Evolutionary conservation across 352 stramenopile genomes (phyloP).

Genomic region (Hyaloperonospora arabidopsidis): DNA sequence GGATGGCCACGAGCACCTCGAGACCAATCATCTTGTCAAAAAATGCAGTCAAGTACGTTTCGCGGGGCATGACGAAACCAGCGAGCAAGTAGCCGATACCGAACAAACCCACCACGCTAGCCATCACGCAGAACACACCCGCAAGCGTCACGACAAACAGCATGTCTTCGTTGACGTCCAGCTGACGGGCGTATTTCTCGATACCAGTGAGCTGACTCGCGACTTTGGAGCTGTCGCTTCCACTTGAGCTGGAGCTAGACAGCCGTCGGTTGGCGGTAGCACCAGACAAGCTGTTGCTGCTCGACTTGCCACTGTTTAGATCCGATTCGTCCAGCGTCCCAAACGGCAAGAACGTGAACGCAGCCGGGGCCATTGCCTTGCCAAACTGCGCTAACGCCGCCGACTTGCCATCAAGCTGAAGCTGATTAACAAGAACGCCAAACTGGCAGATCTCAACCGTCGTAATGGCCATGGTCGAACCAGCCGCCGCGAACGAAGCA

Average conservation of each 20-base stretch:
- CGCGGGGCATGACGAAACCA: slow-evolving; percentile 57
- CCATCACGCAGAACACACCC: slow-evolving; percentile 69
- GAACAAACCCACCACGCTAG: slow-evolving; percentile 53
- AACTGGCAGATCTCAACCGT: slow-evolving; percentile 81
- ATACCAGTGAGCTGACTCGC: slow-evolving; percentile 37
- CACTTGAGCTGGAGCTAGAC: slow-evolving; percentile 15
- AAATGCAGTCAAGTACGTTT: slow-evolving; percentile 67
- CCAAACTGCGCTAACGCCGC: slow-evolving; percentile 58
- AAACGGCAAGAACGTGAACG: slow-evolving; percentile 75
- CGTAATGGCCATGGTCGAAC: slow-evolving; percentile 56
- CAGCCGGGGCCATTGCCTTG: slow-evolving; percentile 63
- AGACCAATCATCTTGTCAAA: slow-evolving; percentile 83
- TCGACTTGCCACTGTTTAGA: slow-evolving; percentile 19
- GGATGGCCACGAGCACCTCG: slow-evolving; percentile 59
- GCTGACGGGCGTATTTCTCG: slow-evolving; percentile 57
- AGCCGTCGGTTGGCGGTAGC: slow-evolving; percentile 30
- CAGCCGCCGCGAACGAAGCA: slow-evolving; percentile 43
- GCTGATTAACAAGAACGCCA: slow-evolving; percentile 63
- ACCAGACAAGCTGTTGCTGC: slow-evolving; percentile 12
- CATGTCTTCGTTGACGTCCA: slow-evolving; percentile 74
- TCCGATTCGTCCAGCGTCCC: slow-evolving; percentile 40
- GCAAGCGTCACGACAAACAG: slow-evolving; percentile 74
- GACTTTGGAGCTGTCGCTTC: slow-evolving; percentile 14
- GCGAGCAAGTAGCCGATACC: slow-evolving; percentile 45
- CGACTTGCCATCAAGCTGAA: slow-evolving; percentile 68